Base-by-base conservation (phyloP, 78 protist genomes). In the Dictyostelium capitatum region DNA sequence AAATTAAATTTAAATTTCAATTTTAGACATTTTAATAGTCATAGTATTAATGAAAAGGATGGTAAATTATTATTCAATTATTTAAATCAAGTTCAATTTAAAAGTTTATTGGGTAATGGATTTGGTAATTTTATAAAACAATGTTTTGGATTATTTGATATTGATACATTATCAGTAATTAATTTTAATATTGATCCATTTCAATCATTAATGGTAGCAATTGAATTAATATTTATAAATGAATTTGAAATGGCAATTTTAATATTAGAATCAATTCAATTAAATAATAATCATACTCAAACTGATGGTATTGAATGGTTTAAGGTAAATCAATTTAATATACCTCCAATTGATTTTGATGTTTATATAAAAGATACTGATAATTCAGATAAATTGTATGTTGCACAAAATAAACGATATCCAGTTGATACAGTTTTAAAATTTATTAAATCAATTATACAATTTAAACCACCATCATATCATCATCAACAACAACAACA, bases 111-210 rank as follows among this genome's bases (percentile, higher is more conserved):
- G 28, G 14, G 5, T 11, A 4, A 25, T 11, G 70, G 28, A 25
- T 25, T 62, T 62, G 14, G 25, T 1, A 11, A 11, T 37, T 37
- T 37, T 37, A 37, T 37, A 37, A 37, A 37, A 2, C 43, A 37
- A 37, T 37, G 43, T 37, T 37, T 37, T 37, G 2, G 2, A 37
- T 37, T 2, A 37, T 37, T 37, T 37, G 43, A 37, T 37, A 37
- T 37, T 1, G 43, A 37, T 37, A 1, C 1, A 37, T 2, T 37
- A 0, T n/a, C 23, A 23, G 28, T 25, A 10, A 11, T 62, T 10
- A 62, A 62, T 62, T 62, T 62, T 62, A 62, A 62, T 62, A 14
- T 25, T 25, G 70, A 62, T 25, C 70, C 70, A 25, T 62, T 25
- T 25, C 43, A 37, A 11, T 62, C 70, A 62, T 62, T 62, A 62